A percentile compares a stretch with the other conserved stretches of the same genome.
phyloP scores from a whole-genome alignment of 257 asterid genomes.

The Nicotiana paniculata region DNA sequence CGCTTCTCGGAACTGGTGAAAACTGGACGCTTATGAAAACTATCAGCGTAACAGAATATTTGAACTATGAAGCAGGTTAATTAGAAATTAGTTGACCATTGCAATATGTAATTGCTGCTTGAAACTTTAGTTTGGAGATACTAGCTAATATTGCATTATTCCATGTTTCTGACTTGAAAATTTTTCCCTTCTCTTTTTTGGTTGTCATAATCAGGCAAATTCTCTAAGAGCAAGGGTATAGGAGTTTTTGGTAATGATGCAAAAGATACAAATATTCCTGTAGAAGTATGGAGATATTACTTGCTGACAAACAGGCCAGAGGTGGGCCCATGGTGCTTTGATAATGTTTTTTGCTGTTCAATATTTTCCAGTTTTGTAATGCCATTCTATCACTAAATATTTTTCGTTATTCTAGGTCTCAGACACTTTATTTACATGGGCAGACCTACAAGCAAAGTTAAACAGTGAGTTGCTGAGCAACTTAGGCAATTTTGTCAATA shows the following conservation, averaged over 20 bases:
- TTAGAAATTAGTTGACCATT: background rate
- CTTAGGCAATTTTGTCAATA: constrained; percentile 85
- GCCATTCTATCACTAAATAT: background rate
- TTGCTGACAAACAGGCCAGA: constrained; percentile 92
- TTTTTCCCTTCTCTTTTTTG: background rate
- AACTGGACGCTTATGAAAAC: constrained; percentile 96
- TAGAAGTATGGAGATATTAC: constrained; percentile 98
- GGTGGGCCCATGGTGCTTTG: constrained; percentile 39
- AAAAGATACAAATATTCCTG: constrained; percentile 79
- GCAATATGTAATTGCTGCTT: background rate
- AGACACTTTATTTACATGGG: constrained; percentile 95
- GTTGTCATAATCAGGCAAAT: constrained; percentile 51
- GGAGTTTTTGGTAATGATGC: constrained; percentile 99
- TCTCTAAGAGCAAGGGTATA: constrained; percentile 87
- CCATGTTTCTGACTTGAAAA: background rate
- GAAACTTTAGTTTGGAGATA: background rate
- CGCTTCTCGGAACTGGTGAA: constrained; percentile 94
- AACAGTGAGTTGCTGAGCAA: constrained; percentile 77
- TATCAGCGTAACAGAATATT: constrained; percentile 91
- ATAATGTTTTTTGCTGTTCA: background rate
- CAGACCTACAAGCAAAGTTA: constrained; percentile 84
- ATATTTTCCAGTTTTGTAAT: background rate
- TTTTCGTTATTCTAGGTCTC: constrained; percentile 47
- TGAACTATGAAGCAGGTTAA: constrained; percentile 96
- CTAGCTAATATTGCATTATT: background rate